These are phyloP conservation scores for Apiotrichum gracile DNA, from an alignment of 1,284 basidiomycete genomes.

Conservation along the genomic window DNA sequence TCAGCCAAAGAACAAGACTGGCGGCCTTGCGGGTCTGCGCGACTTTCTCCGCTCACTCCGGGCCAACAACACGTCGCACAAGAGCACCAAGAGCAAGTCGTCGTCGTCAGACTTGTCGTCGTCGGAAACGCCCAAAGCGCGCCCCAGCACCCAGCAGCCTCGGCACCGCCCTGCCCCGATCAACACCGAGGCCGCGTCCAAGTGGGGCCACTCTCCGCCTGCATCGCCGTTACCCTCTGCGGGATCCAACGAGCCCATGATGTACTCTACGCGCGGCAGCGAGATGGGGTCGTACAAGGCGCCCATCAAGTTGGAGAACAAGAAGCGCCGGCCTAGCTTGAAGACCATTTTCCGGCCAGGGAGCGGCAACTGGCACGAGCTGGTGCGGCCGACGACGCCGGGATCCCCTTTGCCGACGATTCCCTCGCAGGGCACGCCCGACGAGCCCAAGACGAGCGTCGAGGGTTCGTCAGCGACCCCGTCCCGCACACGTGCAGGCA, in stretches of 20 bases:
- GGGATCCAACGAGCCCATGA: not conserved
- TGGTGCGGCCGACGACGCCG: slow-evolving; percentile 18
- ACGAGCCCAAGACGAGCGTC: not conserved
- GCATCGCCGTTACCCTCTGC: slow-evolving; percentile 2
- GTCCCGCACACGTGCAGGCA: not conserved
- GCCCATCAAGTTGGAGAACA: slow-evolving; percentile 2
- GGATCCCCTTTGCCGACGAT: slow-evolving; percentile 3
- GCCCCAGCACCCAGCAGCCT: not conserved
- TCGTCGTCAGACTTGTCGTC: not conserved
- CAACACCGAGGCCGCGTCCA: slow-evolving; percentile 1
- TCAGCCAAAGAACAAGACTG: slow-evolving; percentile 10
- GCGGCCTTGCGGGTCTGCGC: slow-evolving; percentile 39
- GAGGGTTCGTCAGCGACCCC: not conserved
- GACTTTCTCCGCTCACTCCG: slow-evolving; percentile 36
- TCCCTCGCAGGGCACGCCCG: not conserved
- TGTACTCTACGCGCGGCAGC: not conserved
- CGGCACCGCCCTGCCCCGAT: slow-evolving; percentile 12
- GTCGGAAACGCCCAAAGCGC: not conserved
- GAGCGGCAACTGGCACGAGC: slow-evolving; percentile 40
- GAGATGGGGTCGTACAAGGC: not conserved
- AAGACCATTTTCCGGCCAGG: slow-evolving; percentile 35
- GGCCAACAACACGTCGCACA: not conserved
- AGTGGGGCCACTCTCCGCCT: slow-evolving; percentile 5
- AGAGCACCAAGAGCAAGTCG: too few species aligned
- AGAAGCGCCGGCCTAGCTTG: slow-evolving; percentile 26